Percentiles rank a stretch among this genome's conserved stretches.
Evolutionary conservation across 1,139 yeast genomes (phyloP).

Genomic region (Keqinozyma sinolaborantium): DNA sequence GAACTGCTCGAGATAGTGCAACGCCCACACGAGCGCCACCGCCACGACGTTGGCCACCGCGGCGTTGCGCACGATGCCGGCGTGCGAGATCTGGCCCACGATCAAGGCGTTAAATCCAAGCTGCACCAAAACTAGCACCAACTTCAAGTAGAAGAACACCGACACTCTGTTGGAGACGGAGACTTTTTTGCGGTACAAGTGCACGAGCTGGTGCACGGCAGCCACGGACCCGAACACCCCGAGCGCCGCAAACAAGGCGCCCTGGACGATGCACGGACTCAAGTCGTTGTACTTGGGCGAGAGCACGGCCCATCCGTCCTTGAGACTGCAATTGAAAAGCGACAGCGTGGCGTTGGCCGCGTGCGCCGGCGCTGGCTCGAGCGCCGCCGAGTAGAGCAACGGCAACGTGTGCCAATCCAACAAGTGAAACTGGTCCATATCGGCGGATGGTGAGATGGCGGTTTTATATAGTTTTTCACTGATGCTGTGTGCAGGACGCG

Average conservation of each 20-base stretch:
- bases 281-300: slow-evolving; percentile 59
- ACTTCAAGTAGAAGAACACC: slow-evolving; percentile 42
- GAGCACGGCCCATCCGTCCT: slow-evolving; percentile 77
- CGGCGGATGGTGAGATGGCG: no score
- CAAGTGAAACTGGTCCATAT: slow-evolving; percentile 11
- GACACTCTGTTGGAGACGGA: slow-evolving; percentile 30
- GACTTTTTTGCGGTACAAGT: slow-evolving; percentile 28
- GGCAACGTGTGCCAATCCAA: slow-evolving; percentile 12
- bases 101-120: slow-evolving; percentile 27
- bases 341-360: slow-evolving; percentile 1
- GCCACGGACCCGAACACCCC: slow-evolving; percentile 51
- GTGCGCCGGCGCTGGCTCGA: background rate
- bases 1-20: slow-evolving; percentile 73
- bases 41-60: slow-evolving; percentile 36
- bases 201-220: slow-evolving; percentile 47
- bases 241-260: slow-evolving; percentile 51
- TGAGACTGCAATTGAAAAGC: slow-evolving; percentile 9
- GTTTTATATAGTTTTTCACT: no score
- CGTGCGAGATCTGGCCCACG: slow-evolving; percentile 18
- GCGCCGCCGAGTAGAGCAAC: slow-evolving; percentile 4
- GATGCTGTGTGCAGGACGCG: no score
- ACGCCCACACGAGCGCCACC: slow-evolving; percentile 46
- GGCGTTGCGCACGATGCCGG: slow-evolving; percentile 44
- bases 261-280: slow-evolving; percentile 82
- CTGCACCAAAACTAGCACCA: slow-evolving; percentile 40